These are phyloP conservation scores for Dothistroma septosporum DNA, from an alignment of 2,329 filamentous ascomycete genomes.

Conservation along the genomic window DNA sequence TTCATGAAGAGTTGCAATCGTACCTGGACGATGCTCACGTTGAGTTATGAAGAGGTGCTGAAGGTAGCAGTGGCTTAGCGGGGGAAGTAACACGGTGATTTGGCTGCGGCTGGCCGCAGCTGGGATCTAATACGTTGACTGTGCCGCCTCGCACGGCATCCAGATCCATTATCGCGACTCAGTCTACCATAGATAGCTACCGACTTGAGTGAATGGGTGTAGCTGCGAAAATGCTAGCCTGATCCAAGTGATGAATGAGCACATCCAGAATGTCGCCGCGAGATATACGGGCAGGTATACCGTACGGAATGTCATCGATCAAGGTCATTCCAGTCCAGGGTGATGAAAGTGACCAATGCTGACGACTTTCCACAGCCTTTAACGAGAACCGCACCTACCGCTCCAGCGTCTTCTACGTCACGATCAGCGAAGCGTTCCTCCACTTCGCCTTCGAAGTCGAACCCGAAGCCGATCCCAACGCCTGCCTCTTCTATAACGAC, in stretches of 20 bases:
- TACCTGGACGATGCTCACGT: no score
- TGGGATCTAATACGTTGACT: constrained; percentile 36
- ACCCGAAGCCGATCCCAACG: no score
- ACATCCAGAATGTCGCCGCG: constrained; percentile 38
- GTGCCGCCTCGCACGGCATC: constrained; percentile 35
- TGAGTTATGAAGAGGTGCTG: no score
- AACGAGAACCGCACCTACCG: constrained; percentile 1
- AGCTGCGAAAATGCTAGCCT: constrained; percentile 38
- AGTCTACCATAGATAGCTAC: constrained; percentile 41
- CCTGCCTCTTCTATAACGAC: no score
- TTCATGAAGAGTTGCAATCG: no score
- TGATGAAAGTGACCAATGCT: constrained; percentile 16
- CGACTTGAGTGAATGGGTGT: constrained; percentile 37
- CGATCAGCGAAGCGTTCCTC: no score
- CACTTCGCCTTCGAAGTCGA: no score
- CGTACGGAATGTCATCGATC: constrained; percentile 41
- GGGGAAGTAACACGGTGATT: no score
- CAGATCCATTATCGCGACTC: constrained; percentile 40
- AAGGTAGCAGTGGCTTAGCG: no score
- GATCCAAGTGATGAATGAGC: constrained; percentile 40
- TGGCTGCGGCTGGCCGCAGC: no score
- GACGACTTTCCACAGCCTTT: constrained; percentile 11
- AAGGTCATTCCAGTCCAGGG: constrained; percentile 28
- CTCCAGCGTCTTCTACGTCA: no score
- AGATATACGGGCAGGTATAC: constrained; percentile 39